Percentiles rank a stretch among this genome's conserved stretches.
Conservation (phyloP, 1,139 yeast genomes). For the Pichia sp. region DNA sequence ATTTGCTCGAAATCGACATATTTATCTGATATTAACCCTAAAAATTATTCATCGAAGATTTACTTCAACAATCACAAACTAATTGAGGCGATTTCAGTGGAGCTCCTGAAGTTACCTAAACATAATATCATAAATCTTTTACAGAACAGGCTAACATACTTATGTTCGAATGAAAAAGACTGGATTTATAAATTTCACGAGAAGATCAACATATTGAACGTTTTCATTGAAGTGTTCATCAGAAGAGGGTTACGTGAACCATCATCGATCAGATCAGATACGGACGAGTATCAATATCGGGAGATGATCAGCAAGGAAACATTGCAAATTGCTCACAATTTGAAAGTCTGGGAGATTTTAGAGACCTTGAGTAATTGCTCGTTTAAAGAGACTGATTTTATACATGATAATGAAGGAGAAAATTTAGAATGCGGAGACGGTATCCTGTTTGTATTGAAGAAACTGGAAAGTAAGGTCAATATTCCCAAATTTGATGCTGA, state of each 20-base stretch:
- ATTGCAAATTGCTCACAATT: neutral
- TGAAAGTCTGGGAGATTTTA: neutral
- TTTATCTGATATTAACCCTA: constrained; percentile 10
- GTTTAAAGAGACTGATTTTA: neutral
- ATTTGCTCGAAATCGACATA: constrained; percentile 7
- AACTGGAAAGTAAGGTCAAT: constrained; percentile 2
- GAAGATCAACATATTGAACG: constrained; percentile 7
- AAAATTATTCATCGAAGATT: constrained; percentile 9
- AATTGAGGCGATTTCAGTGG: constrained; percentile 4
- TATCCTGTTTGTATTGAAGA: constrained; percentile 3
- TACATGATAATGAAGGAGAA: no score
- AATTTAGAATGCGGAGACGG: neutral
- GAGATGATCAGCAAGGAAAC: neutral
- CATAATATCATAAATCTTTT: constrained; percentile 1
- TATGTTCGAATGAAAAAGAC: constrained; percentile 6
- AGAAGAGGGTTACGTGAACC: constrained; percentile 5
- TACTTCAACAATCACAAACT: constrained; percentile 8
- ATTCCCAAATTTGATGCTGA: neutral
- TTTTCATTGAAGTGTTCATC: constrained; percentile 13
- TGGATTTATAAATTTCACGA: constrained; percentile 11
- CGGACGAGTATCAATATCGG: neutral
- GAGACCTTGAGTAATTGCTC: neutral
- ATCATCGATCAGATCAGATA: neutral
- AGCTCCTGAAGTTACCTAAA: constrained; percentile 4
- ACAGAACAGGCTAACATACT: constrained; percentile 4